Percentiles rank a stretch among this genome's conserved stretches.
Evolutionary conservation across 129 eudicot species (phyloP).

Genomic region (Helichrysum umbraculigerum): DNA sequence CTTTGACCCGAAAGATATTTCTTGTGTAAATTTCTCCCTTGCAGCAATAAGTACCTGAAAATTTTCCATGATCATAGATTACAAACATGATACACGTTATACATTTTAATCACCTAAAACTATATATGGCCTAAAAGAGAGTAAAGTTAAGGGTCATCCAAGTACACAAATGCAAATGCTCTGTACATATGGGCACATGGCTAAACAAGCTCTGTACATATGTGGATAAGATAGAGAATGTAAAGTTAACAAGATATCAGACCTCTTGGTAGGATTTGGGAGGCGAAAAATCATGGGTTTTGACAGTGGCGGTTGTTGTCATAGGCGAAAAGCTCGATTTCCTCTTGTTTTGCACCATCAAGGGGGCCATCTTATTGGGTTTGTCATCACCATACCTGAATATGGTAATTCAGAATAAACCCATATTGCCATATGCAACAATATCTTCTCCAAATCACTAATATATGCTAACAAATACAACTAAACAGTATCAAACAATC

Average conservation of each 20-base stretch:
- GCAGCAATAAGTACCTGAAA: conserved; percentile 71
- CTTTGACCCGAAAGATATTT: conserved; percentile 79
- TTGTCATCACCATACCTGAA: conserved; percentile 55
- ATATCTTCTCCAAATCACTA: conserved; percentile 52
- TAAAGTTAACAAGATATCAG: conserved; percentile 22
- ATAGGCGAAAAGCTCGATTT: conserved; percentile 45
- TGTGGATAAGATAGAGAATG: conserved; percentile 10
- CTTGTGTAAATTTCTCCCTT: conserved; percentile 67
- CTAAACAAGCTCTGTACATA: conserved; percentile 1
- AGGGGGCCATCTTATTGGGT: conserved; percentile 37
- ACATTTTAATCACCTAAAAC: conserved; percentile 11
- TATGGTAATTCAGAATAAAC: conserved; percentile 61
- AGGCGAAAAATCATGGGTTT: conserved; percentile 37
- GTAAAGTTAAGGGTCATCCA: conserved; percentile 14
- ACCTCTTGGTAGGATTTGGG: conserved; percentile 65
- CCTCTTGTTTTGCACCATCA: conserved; percentile 44
- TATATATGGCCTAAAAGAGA: neutral
- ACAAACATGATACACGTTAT: neutral
- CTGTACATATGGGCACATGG: too few relatives aligned
- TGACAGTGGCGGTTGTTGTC: conserved; percentile 45
- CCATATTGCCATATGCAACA: conserved; percentile 52
- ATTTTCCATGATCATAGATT: conserved; percentile 22
- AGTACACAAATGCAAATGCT: neutral
- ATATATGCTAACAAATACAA: conserved; percentile 32
- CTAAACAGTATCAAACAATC: conserved; percentile 32